Percentiles rank a stretch among this genome's conserved stretches.
Evolutionary conservation across 2,329 filamentous ascomycete genomes (phyloP).

Genomic region (Alternaria ventricosa): DNA sequence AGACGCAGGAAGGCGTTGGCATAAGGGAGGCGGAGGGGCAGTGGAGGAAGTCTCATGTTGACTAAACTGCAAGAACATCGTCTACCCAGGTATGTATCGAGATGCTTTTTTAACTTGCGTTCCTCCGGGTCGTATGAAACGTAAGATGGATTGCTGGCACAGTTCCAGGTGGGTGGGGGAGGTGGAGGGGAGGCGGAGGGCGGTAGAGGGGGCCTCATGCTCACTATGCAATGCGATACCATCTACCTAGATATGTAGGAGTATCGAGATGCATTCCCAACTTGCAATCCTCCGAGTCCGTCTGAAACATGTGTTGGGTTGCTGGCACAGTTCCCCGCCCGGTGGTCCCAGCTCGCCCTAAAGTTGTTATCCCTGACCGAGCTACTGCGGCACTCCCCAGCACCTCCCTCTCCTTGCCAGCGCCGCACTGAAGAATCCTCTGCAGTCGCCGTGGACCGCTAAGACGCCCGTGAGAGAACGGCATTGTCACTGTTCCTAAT

Average conservation of each 20-base stretch:
- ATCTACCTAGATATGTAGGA: background rate
- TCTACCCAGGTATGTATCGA: background rate
- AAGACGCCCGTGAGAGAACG: conserved; percentile 22
- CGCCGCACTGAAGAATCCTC: conserved; percentile 23
- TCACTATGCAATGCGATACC: background rate
- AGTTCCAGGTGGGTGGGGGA: too few species aligned
- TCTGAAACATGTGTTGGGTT: conserved; percentile 6
- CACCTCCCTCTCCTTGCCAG: conserved; percentile 22
- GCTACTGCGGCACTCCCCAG: conserved; percentile 25
- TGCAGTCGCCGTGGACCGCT: conserved; percentile 21
- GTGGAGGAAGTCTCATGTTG: background rate
- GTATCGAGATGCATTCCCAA: background rate
- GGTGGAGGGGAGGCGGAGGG: too few species aligned
- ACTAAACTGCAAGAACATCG: background rate
- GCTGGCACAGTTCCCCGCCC: conserved; percentile 12
- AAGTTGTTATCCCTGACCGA: conserved; percentile 41
- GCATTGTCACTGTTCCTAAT: conserved; percentile 12
- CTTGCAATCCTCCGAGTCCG: background rate
- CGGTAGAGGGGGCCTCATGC: background rate
- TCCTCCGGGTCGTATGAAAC: background rate
- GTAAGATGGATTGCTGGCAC: too few species aligned
- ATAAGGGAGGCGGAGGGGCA: background rate
- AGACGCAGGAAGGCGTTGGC: background rate
- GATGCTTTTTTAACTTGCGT: background rate
- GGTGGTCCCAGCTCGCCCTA: conserved; percentile 10